Base-by-base conservation (phyloP, 495 filamentous ascomycete genomes). In the Tetracladium marchalianum region DNA sequence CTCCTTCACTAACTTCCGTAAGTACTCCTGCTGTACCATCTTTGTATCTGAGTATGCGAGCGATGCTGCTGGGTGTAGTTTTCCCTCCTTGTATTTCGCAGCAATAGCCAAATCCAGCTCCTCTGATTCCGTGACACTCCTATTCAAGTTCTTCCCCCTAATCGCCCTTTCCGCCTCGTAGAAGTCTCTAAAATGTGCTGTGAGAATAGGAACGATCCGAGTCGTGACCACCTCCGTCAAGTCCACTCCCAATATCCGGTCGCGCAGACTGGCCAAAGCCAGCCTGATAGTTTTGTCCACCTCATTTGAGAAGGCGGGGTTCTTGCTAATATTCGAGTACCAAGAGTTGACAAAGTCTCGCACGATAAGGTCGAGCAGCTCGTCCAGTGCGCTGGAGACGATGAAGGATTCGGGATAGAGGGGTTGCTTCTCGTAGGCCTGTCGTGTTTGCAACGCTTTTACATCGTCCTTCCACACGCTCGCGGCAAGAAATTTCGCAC, bases 81-180 rank as follows among this genome's bases (percentile, higher is more conserved):
- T 85, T 31, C 92, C 92, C 59, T 92, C 82, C 37, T 75, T 80
- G 62, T 90, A 99, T 65, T 94, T 97, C 18, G 73, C 81, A 39
- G 92, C 92, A 60, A 97, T 94, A 1, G 92, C 92, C 51, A 93
- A 69, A 64, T 96, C 85, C 49, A 99, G 69, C 68, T 97, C 93
- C 53, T 95, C 90, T 1, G 89, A 94, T 63, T 99, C 93, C 9
- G 93, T 99, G 27, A 99, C 80, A 60, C 82, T 87, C 32, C 85
- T 79, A 50, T 84, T 88, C 50, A 98, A 66, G 60, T 93, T 81
- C 53, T 81, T 83, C 18, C 93, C 93, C 49, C 92, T 76, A 5
- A 99, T 82, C 15, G 77, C 73, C 39, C 84, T 78, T 66, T 99
- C 93, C 9, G 93, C 93, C 38, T 93, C 78, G 55, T 87, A 87